Base-by-base conservation (phyloP, 2,329 filamentous ascomycete genomes). In the Hymenoscyphus albidus region DNA sequence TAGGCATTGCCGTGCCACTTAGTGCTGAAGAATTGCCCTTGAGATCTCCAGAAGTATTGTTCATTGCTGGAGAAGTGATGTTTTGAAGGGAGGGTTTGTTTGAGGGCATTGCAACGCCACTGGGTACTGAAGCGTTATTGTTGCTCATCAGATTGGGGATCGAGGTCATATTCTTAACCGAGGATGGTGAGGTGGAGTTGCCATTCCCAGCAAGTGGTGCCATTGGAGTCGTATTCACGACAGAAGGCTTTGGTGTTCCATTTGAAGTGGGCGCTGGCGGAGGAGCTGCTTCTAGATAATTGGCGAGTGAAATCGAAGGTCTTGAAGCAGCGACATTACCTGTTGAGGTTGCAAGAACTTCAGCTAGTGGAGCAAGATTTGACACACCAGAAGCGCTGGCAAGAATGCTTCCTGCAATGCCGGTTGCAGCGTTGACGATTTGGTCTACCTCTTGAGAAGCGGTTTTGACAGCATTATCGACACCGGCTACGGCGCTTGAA, bases 331-430 rank as follows among this genome's bases (percentile, higher is more conserved):
- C n/a, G 4, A 35, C 32, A 39, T 59, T 42, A 39, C 32, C 59
- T 31, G 44, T 40, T 27, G 42, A n/a, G 3, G 42, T 38, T 39
- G 59, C 22, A 55, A 32, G 38, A 58, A 32, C 22, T 54, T 63
- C 32, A 5, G 63, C 57, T n/a, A 67, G 62, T 12, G 62, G 58
- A 32, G 60, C 64, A 14, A 66, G 61, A 63, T 66, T 67, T 9
- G 65, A 65, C 5, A 61, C 42, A 13, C 62, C 63, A 32, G 61
- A 62, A 4, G 59, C 39, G 10, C 35, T 42, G 5, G 62, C 56
- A 6, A 70, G 32, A n/a, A 70, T 61, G n/a, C 62, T 65, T 51
- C 59, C 69, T 3, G 67, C 64, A 31, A 67, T 60, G 14, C 60
- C 61, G 2, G 66, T 68, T 10, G 67, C 68, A 63, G 62, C 69